A percentile compares a stretch with the other conserved stretches of the same genome.
phyloP scores from a whole-genome alignment of 768 basidiomycete genomes.

The Suillus decipiens region DNA sequence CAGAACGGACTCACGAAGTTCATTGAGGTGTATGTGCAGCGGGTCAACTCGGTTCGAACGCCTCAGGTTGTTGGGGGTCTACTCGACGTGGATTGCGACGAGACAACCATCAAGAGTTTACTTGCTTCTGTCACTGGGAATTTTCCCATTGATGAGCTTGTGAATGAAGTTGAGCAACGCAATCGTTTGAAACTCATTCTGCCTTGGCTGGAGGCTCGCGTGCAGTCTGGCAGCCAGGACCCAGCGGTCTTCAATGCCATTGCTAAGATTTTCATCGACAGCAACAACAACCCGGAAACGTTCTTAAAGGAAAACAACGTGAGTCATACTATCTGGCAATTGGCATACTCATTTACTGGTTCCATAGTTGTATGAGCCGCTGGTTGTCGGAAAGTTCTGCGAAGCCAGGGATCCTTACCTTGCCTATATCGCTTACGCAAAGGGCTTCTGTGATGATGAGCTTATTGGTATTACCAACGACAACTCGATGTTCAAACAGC shows the following conservation, averaged over 20 bases:
- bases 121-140: constrained; percentile 93
- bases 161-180: constrained; percentile 94
- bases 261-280: constrained; percentile 98
- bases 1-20: constrained; percentile 96
- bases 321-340: constrained; percentile 30
- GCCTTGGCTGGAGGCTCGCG: constrained; percentile 94
- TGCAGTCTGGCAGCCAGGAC: constrained; percentile 93
- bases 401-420: constrained; percentile 98
- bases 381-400: constrained; percentile 98
- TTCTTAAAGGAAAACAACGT: constrained; percentile 99
- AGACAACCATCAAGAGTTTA: constrained; percentile 92
- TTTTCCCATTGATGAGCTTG: constrained; percentile 97
- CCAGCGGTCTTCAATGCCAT: constrained; percentile 94
- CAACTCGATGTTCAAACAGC: constrained; percentile 99
- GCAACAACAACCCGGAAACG: constrained; percentile 95
- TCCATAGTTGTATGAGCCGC: constrained; percentile 86
- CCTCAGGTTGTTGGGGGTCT: constrained; percentile 97
- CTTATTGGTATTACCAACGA: constrained; percentile 96
- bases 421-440: constrained; percentile 98
- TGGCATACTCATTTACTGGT: constrained; percentile 11
- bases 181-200: constrained; percentile 96
- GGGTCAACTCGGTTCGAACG: constrained; percentile 95
- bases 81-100: constrained; percentile 97
- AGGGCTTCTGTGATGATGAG: constrained; percentile 98
- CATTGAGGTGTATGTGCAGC: constrained; percentile 99